These are phyloP conservation scores for Lipomyces yamanashiensis DNA, from an alignment of 805 yeast species.

Conservation along the genomic window DNA sequence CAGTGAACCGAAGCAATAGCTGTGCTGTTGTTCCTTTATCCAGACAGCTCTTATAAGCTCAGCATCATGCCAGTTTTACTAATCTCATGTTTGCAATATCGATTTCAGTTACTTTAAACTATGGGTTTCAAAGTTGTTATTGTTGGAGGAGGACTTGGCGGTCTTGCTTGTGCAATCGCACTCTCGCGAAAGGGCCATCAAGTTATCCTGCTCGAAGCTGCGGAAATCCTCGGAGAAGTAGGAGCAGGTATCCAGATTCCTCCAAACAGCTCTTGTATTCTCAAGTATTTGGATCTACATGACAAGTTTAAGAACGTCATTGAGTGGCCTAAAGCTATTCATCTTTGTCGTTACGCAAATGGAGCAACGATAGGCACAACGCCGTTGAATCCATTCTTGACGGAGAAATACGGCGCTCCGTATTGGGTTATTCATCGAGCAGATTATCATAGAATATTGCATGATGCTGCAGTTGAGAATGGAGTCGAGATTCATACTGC, in stretches of 20 bases:
- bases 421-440: conserved; percentile 16
- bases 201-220: conserved; percentile 42
- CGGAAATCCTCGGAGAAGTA: conserved; percentile 42
- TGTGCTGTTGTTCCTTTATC: too few species aligned
- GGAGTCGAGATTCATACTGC: conserved; percentile 12
- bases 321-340: not conserved
- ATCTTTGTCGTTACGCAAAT: not conserved
- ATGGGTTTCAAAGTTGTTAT: conserved; percentile 32
- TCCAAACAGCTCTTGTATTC: conserved; percentile 41
- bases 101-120: too few species aligned
- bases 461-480: conserved; percentile 1
- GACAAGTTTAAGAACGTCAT: conserved; percentile 15
- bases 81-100: too few species aligned
- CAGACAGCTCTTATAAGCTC: not conserved
- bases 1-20: too few species aligned
- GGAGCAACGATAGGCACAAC: conserved; percentile 1
- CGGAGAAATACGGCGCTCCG: conserved; percentile 14
- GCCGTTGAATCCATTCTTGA: conserved; percentile 9
- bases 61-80: not conserved
- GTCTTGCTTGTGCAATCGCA: conserved; percentile 43
- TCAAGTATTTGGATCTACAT: conserved; percentile 38
- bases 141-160: conserved; percentile 46
- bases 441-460: conserved; percentile 10
- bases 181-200: conserved; percentile 39
- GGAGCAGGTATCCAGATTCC: conserved; percentile 44